Conservation (phyloP, 2,329 filamentous ascomycete genomes). For the Scedosporium dehoogii region DNA sequence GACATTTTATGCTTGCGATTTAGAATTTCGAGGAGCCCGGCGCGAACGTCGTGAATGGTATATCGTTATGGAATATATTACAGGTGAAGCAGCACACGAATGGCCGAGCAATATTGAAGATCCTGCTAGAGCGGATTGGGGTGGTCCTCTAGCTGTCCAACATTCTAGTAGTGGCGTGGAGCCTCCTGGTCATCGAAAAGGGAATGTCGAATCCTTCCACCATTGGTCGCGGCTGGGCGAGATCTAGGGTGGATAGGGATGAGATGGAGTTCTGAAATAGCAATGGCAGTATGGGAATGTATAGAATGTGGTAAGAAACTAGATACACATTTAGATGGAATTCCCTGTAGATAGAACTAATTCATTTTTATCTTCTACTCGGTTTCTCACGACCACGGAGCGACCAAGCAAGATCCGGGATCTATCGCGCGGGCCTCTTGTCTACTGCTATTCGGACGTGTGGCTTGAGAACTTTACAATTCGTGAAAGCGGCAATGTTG, state of each 20-base stretch:
- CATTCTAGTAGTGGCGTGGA: slow-evolving; percentile 11
- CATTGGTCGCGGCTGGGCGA: neutral
- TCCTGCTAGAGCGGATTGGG: slow-evolving; percentile 10
- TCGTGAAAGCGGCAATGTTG: slow-evolving; percentile 6
- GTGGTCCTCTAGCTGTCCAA: slow-evolving; percentile 11
- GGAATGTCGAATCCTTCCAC: slow-evolving; percentile 1
- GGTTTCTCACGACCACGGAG: slow-evolving; percentile 8
- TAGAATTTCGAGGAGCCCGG: neutral
- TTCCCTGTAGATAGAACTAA: neutral
- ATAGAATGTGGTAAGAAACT: slow-evolving; percentile 8
- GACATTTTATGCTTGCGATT: slow-evolving; percentile 1
- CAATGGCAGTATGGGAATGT: slow-evolving; percentile 9
- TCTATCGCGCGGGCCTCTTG: slow-evolving; percentile 11
- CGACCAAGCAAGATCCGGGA: neutral
- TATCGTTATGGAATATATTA: slow-evolving; percentile 8
- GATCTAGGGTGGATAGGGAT: slow-evolving; percentile 10
- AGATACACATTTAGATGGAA: neutral
- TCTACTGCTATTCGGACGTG: slow-evolving; percentile 13
- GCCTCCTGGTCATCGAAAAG: slow-evolving; percentile 9
- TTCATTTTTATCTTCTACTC: neutral
- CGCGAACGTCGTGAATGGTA: neutral
- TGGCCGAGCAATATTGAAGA: slow-evolving; percentile 7
- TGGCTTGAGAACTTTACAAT: slow-evolving; percentile 13
- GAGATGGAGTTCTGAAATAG: slow-evolving; percentile 10
- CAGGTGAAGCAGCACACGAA: slow-evolving; percentile 3